These are phyloP conservation scores for Umbelopsis vinacea DNA, from an alignment of 192 early-diverging fungal species.

Conservation along the genomic window DNA sequence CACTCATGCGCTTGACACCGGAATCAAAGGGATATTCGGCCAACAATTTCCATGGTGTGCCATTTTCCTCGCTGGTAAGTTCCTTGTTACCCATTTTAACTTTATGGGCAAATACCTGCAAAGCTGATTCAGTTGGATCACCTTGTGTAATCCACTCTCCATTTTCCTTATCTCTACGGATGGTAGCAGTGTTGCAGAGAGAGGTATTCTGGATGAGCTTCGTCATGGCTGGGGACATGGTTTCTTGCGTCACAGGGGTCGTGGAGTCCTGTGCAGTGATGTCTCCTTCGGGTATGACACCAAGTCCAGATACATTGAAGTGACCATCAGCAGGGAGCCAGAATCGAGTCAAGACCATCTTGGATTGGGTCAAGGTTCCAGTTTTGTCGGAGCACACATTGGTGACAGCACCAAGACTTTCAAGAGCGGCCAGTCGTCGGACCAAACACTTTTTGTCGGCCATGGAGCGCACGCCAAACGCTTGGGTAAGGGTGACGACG, in stretches of 20 bases:
- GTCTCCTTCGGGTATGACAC: conserved; percentile 64
- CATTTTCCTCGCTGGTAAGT: conserved; percentile 49
- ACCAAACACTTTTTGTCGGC: conserved; percentile 88
- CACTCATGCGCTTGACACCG: conserved; percentile 89
- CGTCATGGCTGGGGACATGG: conserved; percentile 49
- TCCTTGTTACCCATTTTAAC: conserved; percentile 73
- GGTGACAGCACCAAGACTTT: conserved; percentile 90
- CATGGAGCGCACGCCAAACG: conserved; percentile 87
- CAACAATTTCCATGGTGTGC: conserved; percentile 53
- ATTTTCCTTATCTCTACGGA: conserved; percentile 56
- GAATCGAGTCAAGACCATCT: conserved; percentile 87
- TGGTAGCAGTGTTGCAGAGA: conserved; percentile 84
- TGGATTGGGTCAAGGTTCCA: conserved; percentile 92
- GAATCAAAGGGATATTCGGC: conserved; percentile 79
- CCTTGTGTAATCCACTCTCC: conserved; percentile 78
- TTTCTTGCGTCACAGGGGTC: conserved; percentile 38
- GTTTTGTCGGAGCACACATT: conserved; percentile 97
- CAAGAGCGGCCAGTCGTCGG: conserved; percentile 84
- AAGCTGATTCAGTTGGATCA: conserved; percentile 93
- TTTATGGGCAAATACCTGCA: conserved; percentile 86
- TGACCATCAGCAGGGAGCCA: conserved; percentile 79
- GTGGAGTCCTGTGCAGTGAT: conserved; percentile 38
- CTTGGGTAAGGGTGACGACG: conserved; percentile 94
- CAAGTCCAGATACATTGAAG: conserved; percentile 70
- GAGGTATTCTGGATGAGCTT: conserved; percentile 62